phyloP scores from a whole-genome alignment of 192 early-diverging fungal genomes.

The Anaeromyces robustus region DNA sequence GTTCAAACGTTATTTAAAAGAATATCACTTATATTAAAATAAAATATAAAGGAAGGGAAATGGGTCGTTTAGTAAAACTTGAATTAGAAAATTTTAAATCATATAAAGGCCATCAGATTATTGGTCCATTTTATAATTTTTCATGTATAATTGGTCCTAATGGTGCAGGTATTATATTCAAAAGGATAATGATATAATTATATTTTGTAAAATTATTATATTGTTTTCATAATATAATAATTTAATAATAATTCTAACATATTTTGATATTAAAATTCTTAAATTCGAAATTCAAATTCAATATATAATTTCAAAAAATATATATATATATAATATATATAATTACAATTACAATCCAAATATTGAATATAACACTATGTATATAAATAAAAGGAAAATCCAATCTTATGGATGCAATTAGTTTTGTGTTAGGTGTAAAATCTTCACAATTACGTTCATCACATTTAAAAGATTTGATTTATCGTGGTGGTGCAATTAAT shows the following conservation, averaged over 20 bases:
- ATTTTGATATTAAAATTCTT: no score
- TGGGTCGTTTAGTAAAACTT: conserved; percentile 49
- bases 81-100: conserved; percentile 99
- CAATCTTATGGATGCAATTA: conserved; percentile 98
- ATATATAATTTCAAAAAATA: no score
- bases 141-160: conserved; percentile 94
- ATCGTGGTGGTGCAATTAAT: conserved; percentile 43
- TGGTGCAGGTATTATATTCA: conserved; percentile 52
- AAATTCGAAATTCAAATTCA: no score
- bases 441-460: conserved; percentile 79
- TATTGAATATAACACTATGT: no score
- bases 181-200: neutral
- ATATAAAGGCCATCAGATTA: conserved; percentile 82
- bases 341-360: no score
- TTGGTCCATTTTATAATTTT: conserved; percentile 89
- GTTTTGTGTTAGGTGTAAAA: conserved; percentile 92
- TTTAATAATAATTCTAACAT: no score
- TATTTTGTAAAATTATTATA: neutral
- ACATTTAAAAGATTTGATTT: conserved; percentile 81
- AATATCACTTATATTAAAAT: no score
- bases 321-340: no score
- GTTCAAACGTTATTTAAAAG: no score
- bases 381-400: conserved; percentile 62
- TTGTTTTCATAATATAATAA: no score
- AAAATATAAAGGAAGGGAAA: neutral